phyloP scores from a whole-genome alignment of 768 basidiomycete genomes.

The Mycena galericulata region DNA sequence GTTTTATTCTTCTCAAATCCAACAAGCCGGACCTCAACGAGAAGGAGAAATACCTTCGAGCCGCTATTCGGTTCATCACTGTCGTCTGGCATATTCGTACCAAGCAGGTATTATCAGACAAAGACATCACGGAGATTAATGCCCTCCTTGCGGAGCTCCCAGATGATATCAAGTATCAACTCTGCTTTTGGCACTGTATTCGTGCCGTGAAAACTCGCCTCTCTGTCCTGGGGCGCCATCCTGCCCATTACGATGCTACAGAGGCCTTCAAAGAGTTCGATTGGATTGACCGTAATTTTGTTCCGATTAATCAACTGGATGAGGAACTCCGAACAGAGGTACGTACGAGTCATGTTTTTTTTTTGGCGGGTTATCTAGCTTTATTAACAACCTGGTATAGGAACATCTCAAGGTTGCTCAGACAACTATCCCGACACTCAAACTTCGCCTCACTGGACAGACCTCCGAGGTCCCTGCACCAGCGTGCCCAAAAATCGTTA shows the following conservation, averaged over 20 bases:
- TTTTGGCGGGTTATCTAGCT: no score
- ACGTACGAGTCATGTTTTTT: no score
- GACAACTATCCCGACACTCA: background rate
- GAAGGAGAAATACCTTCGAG: no score
- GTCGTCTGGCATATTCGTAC: conserved; percentile 1
- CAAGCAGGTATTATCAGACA: conserved; percentile 38
- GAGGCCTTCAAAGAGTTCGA: background rate
- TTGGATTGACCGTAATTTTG: conserved; percentile 8
- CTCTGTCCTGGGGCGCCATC: background rate
- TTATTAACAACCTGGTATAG: background rate
- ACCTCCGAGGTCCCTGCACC: background rate
- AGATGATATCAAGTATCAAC: conserved; percentile 38
- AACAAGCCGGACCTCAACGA: conserved; percentile 7
- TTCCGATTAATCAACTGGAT: conserved; percentile 1
- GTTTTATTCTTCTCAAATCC: conserved; percentile 29
- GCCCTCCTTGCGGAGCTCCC: conserved; percentile 33
- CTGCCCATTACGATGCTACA: background rate
- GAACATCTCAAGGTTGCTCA: conserved; percentile 12
- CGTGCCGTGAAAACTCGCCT: conserved; percentile 33
- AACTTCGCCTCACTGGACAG: background rate
- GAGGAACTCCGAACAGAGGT: background rate
- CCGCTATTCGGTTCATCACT: no score
- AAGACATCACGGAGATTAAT: conserved; percentile 43
- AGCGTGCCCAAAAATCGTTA: background rate
- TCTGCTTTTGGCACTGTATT: conserved; percentile 44